Evolutionary conservation across 1,139 yeast genomes (phyloP).

Genomic region (Debaryomyces subglobosus): DNA sequence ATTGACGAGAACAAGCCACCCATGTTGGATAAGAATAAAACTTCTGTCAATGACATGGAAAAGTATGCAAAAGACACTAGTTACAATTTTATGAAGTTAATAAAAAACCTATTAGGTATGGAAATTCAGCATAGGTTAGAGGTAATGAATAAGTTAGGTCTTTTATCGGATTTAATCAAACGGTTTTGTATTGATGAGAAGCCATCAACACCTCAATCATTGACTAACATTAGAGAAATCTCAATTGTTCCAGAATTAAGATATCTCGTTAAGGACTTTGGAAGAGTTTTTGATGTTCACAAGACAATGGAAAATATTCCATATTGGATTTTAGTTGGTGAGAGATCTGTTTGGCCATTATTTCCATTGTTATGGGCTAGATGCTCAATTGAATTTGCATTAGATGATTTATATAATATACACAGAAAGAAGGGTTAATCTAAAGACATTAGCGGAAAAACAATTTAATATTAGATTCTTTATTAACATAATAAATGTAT

Average conservation of each 20-base stretch:
- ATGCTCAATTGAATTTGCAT: conserved; percentile 85
- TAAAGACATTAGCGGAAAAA: conserved; percentile 38
- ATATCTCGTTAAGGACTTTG: conserved; percentile 66
- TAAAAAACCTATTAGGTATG: conserved; percentile 44
- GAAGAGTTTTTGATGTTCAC: conserved; percentile 76
- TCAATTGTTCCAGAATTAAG: conserved; percentile 88
- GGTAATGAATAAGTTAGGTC: conserved; percentile 76
- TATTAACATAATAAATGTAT: conserved; percentile 62
- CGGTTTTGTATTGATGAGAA: conserved; percentile 86
- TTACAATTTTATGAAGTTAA: conserved; percentile 35
- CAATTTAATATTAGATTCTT: conserved; percentile 53
- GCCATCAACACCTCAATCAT: conserved; percentile 65
- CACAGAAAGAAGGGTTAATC: conserved; percentile 38
- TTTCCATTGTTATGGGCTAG: conserved; percentile 85
- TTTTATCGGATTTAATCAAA: conserved; percentile 70
- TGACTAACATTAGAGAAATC: conserved; percentile 63
- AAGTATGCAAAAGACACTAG: conserved; percentile 34
- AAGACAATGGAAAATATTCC: conserved; percentile 71
- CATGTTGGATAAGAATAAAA: conserved; percentile 2
- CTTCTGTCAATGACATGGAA: conserved; percentile 21
- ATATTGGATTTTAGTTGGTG: conserved; percentile 91
- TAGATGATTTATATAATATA: conserved; percentile 72
- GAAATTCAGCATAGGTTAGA: conserved; percentile 86
- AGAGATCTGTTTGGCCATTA: conserved; percentile 91
- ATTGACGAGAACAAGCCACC: conserved; percentile 7